phyloP scores from a whole-genome alignment of 371 early-diverging fungal species.

The Actinomucor elegans region DNA sequence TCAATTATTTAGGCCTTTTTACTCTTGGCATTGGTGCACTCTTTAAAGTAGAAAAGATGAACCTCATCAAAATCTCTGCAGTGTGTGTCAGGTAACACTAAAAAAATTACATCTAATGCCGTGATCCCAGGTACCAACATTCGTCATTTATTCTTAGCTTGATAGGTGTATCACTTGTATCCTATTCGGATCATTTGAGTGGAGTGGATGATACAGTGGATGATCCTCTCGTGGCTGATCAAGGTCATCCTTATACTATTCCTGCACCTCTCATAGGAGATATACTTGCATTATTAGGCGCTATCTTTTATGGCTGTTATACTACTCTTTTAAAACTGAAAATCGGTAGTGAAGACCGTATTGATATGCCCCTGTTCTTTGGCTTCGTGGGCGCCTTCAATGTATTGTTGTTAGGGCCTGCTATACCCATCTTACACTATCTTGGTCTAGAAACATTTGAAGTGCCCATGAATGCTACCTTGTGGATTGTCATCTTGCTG shows the following conservation, averaged over 20 bases:
- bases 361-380: slow-evolving; percentile 74
- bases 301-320: slow-evolving; percentile 76
- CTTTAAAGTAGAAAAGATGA: slow-evolving; percentile 62
- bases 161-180: slow-evolving; percentile 53
- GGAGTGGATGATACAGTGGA: background rate
- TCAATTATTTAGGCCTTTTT: slow-evolving; percentile 61
- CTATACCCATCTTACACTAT: slow-evolving; percentile 58
- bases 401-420: slow-evolving; percentile 64
- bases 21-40: slow-evolving; percentile 70
- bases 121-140: too few species aligned
- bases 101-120: too few species aligned
- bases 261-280: slow-evolving; percentile 59
- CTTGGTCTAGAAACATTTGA: slow-evolving; percentile 66
- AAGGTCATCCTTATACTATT: background rate
- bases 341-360: slow-evolving; percentile 65
- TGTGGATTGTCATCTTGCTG: slow-evolving; percentile 61
- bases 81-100: slow-evolving; percentile 47
- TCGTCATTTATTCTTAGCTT: too few species aligned
- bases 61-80: slow-evolving; percentile 50
- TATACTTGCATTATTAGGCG: slow-evolving; percentile 64
- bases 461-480: slow-evolving; percentile 46
- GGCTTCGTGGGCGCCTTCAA: slow-evolving; percentile 80
- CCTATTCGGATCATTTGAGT: slow-evolving; percentile 33
- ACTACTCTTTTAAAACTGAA: slow-evolving; percentile 68
- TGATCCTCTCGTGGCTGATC: background rate